Evolutionary conservation across 805 yeast species (phyloP).

Genomic region (Pichia paraexigua): DNA sequence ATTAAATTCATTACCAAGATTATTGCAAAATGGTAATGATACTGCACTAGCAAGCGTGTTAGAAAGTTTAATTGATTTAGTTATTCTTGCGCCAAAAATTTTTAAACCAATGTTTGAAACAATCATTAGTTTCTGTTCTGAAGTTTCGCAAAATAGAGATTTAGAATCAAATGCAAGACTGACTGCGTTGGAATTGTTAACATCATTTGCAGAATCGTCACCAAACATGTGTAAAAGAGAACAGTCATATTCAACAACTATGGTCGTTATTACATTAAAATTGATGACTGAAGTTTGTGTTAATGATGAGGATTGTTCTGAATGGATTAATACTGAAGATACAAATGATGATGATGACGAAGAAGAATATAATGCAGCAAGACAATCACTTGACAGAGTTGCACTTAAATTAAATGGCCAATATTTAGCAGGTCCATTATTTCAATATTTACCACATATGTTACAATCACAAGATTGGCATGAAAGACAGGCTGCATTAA

Average conservation of each 20-base stretch:
- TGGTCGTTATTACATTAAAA: slow-evolving; percentile 66
- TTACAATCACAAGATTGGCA: slow-evolving; percentile 74
- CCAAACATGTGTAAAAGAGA: slow-evolving; percentile 91
- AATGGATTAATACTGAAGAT: slow-evolving; percentile 79
- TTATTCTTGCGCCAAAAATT: slow-evolving; percentile 89
- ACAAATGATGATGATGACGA: slow-evolving; percentile 62
- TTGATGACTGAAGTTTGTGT: slow-evolving; percentile 90
- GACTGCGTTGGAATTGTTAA: slow-evolving; percentile 80
- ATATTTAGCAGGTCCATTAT: slow-evolving; percentile 75
- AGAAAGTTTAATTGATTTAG: slow-evolving; percentile 82
- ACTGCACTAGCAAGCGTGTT: slow-evolving; percentile 79
- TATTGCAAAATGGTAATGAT: slow-evolving; percentile 72
- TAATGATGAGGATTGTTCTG: slow-evolving; percentile 56
- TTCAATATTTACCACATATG: slow-evolving; percentile 83
- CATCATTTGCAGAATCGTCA: slow-evolving; percentile 86
- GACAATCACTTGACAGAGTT: slow-evolving; percentile 90
- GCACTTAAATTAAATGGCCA: slow-evolving; percentile 78
- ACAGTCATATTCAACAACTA: slow-evolving; percentile 57
- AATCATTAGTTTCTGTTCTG: slow-evolving; percentile 79
- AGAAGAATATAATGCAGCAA: slow-evolving; percentile 86
- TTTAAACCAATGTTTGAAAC: slow-evolving; percentile 86
- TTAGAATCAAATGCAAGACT: slow-evolving; percentile 73
- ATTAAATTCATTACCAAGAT: slow-evolving; percentile 79
- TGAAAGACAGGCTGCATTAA: slow-evolving; percentile 91
- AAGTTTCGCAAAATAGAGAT: slow-evolving; percentile 73